Conservation (phyloP, 805 yeast species). For the Ogataea haglerorum region DNA sequence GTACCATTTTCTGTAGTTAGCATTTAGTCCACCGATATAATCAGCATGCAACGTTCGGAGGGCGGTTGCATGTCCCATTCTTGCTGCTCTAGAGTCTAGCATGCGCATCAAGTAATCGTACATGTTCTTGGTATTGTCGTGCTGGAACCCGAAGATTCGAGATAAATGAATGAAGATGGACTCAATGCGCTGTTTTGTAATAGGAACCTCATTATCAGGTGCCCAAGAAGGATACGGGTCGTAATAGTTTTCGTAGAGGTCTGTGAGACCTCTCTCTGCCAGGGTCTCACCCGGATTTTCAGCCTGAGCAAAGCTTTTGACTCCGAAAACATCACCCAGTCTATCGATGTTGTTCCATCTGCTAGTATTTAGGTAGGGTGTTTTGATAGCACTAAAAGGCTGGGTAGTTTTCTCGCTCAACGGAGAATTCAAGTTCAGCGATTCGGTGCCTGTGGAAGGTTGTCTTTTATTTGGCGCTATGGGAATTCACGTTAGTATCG, state of each 20-base stretch:
- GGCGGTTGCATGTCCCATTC: constrained; percentile 56
- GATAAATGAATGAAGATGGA: constrained; percentile 50
- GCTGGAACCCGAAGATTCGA: constrained; percentile 64
- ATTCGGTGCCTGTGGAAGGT: constrained; percentile 11
- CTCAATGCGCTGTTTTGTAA: constrained; percentile 52
- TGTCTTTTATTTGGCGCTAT: constrained; percentile 21
- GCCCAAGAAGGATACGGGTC: constrained; percentile 58
- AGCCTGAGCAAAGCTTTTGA: constrained; percentile 26
- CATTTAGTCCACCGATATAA: constrained; percentile 66
- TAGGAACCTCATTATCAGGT: constrained; percentile 41
- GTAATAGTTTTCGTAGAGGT: constrained; percentile 40
- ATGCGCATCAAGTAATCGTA: constrained; percentile 60
- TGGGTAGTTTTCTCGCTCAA: constrained; percentile 29
- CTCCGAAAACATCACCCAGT: constrained; percentile 33
- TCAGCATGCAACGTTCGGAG: constrained; percentile 64
- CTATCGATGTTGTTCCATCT: constrained; percentile 42
- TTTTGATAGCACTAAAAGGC: constrained; percentile 42
- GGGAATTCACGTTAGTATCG: constrained; percentile 7
- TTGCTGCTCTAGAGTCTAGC: constrained; percentile 65
- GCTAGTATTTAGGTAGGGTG: constrained; percentile 41
- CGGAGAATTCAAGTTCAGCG: constrained; percentile 25
- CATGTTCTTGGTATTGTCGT: constrained; percentile 62
- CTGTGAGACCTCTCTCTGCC: constrained; percentile 36
- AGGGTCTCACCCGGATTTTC: constrained; percentile 34
- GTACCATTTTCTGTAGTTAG: constrained; percentile 74